Conservation (phyloP, 768 basidiomycete species). For the Leccinum pellstonianum region DNA sequence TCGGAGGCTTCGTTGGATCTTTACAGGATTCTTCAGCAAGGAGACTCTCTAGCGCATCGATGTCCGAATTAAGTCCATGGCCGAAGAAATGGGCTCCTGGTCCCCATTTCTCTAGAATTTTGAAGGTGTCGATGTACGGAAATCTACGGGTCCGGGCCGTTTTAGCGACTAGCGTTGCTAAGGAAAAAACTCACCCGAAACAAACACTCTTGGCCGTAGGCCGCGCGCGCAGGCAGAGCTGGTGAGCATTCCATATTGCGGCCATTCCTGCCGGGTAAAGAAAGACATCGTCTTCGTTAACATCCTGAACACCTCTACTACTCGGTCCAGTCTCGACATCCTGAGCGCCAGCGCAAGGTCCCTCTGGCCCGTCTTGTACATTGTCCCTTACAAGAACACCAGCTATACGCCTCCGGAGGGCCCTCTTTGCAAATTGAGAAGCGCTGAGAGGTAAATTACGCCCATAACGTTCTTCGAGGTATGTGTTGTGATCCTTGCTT, state of each 20-base stretch:
- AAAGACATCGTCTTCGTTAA: constrained; percentile 86
- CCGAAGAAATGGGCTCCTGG: constrained; percentile 91
- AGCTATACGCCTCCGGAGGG: constrained; percentile 84
- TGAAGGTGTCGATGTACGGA: constrained; percentile 93
- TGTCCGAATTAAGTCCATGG: constrained; percentile 69
- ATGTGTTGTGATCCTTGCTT: constrained; percentile 61
- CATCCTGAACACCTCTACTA: constrained; percentile 61
- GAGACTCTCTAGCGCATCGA: constrained; percentile 67
- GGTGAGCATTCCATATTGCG: constrained; percentile 91
- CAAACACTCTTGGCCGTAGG: constrained; percentile 81
- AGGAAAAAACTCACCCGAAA: constrained; percentile 69
- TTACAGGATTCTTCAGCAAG: constrained; percentile 45
- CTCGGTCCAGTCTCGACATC: constrained; percentile 58
- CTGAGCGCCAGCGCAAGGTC: constrained; percentile 44
- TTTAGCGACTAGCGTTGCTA: not conserved
- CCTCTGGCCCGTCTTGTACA: constrained; percentile 29
- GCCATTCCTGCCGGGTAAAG: constrained; percentile 88
- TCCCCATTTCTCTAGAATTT: constrained; percentile 94
- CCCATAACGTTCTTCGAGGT: constrained; percentile 94
- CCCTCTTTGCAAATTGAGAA: constrained; percentile 79
- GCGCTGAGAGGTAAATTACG: constrained; percentile 78
- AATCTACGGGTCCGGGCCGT: constrained; percentile 51
- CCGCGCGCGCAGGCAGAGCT: constrained; percentile 52
- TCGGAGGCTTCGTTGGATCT: constrained; percentile 49
- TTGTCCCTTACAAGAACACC: constrained; percentile 74